phyloP scores from a whole-genome alignment of 495 filamentous ascomycete species.

The Achaetomiella virescens region DNA sequence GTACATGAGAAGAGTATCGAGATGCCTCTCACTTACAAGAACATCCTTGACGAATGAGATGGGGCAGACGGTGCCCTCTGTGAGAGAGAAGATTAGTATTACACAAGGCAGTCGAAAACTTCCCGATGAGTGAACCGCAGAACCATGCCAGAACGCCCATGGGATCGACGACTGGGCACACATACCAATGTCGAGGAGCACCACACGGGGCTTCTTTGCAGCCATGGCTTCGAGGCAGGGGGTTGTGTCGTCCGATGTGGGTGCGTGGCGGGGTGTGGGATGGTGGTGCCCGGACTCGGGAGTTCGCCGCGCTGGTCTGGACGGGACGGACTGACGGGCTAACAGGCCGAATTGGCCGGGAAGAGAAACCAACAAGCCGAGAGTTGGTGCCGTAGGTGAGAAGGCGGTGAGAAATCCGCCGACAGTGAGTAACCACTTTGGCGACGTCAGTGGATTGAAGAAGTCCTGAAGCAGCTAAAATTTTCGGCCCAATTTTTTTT shows the following conservation, averaged over 20 bases:
- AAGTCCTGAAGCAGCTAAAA: background rate
- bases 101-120: slow-evolving; percentile 25
- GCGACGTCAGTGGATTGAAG: slow-evolving; percentile 9
- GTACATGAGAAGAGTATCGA: slow-evolving; percentile 10
- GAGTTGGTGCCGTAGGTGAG: background rate
- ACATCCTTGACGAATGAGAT: slow-evolving; percentile 69
- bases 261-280: background rate
- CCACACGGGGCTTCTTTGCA: slow-evolving; percentile 30
- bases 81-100: slow-evolving; percentile 28
- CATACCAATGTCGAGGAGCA: slow-evolving; percentile 48
- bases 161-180: background rate
- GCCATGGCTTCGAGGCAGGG: slow-evolving; percentile 11
- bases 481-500: slow-evolving; percentile 7
- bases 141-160: background rate
- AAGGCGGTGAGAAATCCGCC: slow-evolving; percentile 24
- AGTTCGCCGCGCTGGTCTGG: background rate
- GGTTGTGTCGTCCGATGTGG: background rate
- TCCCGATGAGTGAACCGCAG: no score
- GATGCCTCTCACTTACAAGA: slow-evolving; percentile 47
- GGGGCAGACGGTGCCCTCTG: slow-evolving; percentile 65
- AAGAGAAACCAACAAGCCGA: no score
- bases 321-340: background rate
- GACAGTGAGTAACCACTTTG: slow-evolving; percentile 1
- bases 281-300: background rate
- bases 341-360: background rate